Percentiles rank a stretch among this genome's conserved stretches.
These are phyloP conservation scores for Lagenaria siceraria DNA, from an alignment of 306 rosid species.

Conservation along the genomic window DNA sequence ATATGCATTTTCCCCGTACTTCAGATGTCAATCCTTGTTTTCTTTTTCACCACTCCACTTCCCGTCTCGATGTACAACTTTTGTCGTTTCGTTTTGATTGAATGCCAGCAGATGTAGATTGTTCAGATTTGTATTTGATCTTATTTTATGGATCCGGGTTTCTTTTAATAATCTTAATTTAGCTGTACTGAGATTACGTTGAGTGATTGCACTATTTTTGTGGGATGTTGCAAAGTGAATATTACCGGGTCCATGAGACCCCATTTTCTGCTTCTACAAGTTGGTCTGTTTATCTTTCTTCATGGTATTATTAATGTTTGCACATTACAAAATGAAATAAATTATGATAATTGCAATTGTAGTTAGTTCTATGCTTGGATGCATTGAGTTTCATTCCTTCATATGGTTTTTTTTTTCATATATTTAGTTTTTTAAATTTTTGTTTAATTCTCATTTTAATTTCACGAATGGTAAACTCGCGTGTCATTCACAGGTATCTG, in stretches of 20 bases:
- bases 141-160: not conserved
- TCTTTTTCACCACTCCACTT: not conserved
- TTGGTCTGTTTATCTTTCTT: not conserved
- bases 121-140: not conserved
- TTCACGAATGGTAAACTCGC: not conserved
- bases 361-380: not conserved
- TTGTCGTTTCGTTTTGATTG: not conserved
- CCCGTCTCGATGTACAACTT: not conserved
- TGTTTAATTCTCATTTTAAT: not conserved
- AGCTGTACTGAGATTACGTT: not conserved
- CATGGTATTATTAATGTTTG: not conserved
- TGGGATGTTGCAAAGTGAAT: not conserved
- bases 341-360: not conserved
- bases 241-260: not conserved
- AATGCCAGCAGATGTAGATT: not conserved
- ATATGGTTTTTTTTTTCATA: not conserved
- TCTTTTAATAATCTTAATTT: not conserved
- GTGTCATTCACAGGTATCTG: conserved; percentile 62
- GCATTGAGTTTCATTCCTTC: not conserved
- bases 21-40: not conserved
- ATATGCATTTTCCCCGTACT: not conserved
- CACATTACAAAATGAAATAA: not conserved
- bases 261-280: not conserved
- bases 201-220: not conserved
- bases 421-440: not conserved